These are phyloP conservation scores for Papiliotrema nemorosa DNA, from an alignment of 1,284 basidiomycete species.

Conservation along the genomic window DNA sequence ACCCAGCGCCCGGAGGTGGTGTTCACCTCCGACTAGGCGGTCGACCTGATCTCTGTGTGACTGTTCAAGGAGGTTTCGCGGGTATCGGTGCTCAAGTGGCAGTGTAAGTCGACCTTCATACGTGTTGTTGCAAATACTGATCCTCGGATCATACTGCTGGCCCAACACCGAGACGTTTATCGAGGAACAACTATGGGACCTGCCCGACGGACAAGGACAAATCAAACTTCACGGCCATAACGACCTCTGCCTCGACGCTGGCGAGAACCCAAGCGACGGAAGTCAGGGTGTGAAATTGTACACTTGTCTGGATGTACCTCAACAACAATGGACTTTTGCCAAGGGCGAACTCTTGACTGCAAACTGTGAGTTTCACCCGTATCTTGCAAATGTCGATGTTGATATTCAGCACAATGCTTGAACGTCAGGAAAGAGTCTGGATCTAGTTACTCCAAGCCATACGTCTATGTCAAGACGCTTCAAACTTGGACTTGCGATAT, in stretches of 20 bases:
- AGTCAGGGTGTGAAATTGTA: conserved; percentile 16
- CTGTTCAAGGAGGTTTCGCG: conserved; percentile 7
- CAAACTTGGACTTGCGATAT: conserved; percentile 6
- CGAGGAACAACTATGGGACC: conserved; percentile 6
- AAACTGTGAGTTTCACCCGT: not conserved
- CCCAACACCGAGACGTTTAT: not conserved
- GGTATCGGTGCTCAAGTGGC: conserved; percentile 3
- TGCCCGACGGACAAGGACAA: not conserved
- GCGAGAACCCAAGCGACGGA: conserved; percentile 12
- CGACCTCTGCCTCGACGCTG: conserved; percentile 25
- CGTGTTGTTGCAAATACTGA: not conserved
- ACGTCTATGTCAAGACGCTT: conserved; percentile 8
- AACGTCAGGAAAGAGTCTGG: conserved; percentile 7
- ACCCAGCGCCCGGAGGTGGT: not conserved
- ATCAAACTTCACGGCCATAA: not conserved
- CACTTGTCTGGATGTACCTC: not conserved
- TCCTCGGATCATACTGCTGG: conserved; percentile 5
- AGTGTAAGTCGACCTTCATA: not conserved
- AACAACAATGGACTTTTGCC: not conserved
- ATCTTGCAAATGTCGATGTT: not conserved
- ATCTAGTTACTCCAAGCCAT: not conserved
- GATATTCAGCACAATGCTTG: conserved; percentile 7
- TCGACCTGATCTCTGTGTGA: conserved; percentile 8
- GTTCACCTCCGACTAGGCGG: not conserved
- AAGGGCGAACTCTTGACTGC: not conserved